Base-by-base conservation (phyloP, 257 asterid species). In the Scutellaria baicalensis region DNA sequence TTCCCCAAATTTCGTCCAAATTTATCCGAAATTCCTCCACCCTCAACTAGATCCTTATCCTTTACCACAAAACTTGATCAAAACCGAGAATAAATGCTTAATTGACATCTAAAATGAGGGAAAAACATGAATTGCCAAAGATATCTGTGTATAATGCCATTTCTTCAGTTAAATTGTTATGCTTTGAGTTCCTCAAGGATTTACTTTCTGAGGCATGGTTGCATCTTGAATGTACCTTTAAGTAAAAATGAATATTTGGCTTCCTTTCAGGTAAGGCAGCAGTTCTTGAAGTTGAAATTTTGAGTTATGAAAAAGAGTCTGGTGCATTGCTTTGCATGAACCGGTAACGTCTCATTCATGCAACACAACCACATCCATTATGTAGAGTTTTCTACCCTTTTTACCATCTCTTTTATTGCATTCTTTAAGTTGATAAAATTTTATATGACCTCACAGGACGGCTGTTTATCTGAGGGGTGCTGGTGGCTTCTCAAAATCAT, bases 401-500 rank as follows among this genome's bases (percentile, higher is more conserved):
- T 33, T 49, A 48, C 64, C 45, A 31, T 11, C 21, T 45, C 11
- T 38, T 16, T 13, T 55, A 51, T 14, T 13, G 4, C 17, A 21
- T 59, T 47, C 58, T 18, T 20, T 66, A 59, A 65, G 56, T 59
- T 65, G 65, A 70, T 64, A 69, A 56, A 70, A 62, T 44, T 47
- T 72, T 18, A 20, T 74, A 43, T 81, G 71, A 49, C 76, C 50
- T 62, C 72, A 65, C 70, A 93, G 97, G 73, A 36, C 71, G 80
- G 8, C 95, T 59, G 31, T 83, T 17, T 94, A 67, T 78, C 73
- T 91, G 81, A 89, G 97, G 80, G 99, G 97, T 52, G 93, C 96
- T 68, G 99, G 99, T 67, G 99, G 99, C 64, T 94, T 94, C 85
- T 94, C 99, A 20, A 87, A 91, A 71, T 85, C 97, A 67, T 82